Conservation (phyloP, 345 rosid species). For the Mercurialis annua region DNA sequence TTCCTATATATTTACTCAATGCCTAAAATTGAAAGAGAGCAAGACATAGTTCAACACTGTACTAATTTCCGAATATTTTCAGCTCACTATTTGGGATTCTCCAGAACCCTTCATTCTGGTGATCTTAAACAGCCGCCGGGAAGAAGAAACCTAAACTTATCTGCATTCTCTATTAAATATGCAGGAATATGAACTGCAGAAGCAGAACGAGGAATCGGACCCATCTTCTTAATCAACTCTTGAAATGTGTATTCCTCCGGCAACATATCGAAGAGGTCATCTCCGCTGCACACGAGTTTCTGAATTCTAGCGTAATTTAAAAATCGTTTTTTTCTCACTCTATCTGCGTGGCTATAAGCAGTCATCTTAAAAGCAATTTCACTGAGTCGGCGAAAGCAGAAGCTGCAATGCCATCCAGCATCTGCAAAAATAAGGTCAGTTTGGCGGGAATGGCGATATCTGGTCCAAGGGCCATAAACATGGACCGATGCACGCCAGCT, state of each 20-base stretch:
- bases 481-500: constrained; percentile 81
- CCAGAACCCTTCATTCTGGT: constrained; percentile 1
- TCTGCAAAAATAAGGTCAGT: constrained; percentile 61
- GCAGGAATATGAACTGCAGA: constrained; percentile 94
- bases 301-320: constrained; percentile 58
- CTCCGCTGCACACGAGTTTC: constrained; percentile 60
- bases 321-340: constrained; percentile 53
- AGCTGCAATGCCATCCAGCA: constrained; percentile 98
- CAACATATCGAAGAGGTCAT: constrained; percentile 80
- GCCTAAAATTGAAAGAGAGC: constrained; percentile 1
- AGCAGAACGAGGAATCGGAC: constrained; percentile 62
- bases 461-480: constrained; percentile 40
- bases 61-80: not conserved
- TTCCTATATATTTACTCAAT: not conserved
- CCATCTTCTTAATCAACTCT: constrained; percentile 83
- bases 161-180: constrained; percentile 76
- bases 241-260: constrained; percentile 79
- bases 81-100: not conserved
- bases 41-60: not conserved
- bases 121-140: constrained; percentile 77
- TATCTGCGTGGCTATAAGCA: constrained; percentile 89
- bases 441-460: constrained; percentile 78
- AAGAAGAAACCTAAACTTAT: constrained; percentile 70
- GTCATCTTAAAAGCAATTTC: constrained; percentile 90
- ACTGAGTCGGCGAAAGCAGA: constrained; percentile 57